Conservation (phyloP, 106 monocot species). For the Apostasia shenzhenica region DNA sequence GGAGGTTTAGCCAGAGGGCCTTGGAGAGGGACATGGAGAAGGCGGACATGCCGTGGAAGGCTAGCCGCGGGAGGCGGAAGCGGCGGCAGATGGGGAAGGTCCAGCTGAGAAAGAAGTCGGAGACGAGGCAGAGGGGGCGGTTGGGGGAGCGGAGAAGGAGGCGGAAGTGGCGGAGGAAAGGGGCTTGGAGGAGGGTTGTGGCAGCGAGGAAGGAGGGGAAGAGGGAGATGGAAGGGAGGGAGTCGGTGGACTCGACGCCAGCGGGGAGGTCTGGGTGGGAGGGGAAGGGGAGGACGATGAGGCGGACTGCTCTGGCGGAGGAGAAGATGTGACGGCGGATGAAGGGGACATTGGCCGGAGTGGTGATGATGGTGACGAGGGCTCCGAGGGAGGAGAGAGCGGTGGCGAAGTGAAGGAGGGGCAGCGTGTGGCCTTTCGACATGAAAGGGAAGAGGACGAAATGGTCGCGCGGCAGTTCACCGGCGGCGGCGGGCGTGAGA, state of each 20-base stretch:
- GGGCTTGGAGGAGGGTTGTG: conserved; percentile 4
- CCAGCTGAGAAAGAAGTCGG: conserved; percentile 45
- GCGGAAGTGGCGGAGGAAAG: background rate
- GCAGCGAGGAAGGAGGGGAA: conserved; percentile 10
- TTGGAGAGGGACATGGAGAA: conserved; percentile 8
- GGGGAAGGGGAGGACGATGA: conserved; percentile 18
- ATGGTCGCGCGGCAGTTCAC: background rate
- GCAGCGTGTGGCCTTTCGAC: conserved; percentile 44
- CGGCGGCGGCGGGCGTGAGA: background rate
- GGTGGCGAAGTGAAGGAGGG: conserved; percentile 39
- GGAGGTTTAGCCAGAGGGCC: background rate
- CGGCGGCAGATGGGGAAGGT: conserved; percentile 2
- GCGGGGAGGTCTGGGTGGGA: background rate
- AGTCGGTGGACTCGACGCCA: conserved; percentile 24
- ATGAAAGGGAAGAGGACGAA: conserved; percentile 34
- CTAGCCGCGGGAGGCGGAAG: conserved; percentile 12
- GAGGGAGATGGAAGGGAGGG: conserved; percentile 19
- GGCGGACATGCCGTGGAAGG: conserved; percentile 22
- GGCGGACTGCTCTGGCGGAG: conserved; percentile 3
- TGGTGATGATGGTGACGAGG: conserved; percentile 27
- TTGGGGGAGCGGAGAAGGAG: background rate
- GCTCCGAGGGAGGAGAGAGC: conserved; percentile 12
- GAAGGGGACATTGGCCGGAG: conserved; percentile 32
- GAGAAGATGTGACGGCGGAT: conserved; percentile 9
- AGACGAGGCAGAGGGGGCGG: conserved; percentile 16